Percentiles rank a stretch among this genome's conserved stretches.
Conservation (phyloP, 768 basidiomycete genomes). For the Termitomyces sp. region DNA sequence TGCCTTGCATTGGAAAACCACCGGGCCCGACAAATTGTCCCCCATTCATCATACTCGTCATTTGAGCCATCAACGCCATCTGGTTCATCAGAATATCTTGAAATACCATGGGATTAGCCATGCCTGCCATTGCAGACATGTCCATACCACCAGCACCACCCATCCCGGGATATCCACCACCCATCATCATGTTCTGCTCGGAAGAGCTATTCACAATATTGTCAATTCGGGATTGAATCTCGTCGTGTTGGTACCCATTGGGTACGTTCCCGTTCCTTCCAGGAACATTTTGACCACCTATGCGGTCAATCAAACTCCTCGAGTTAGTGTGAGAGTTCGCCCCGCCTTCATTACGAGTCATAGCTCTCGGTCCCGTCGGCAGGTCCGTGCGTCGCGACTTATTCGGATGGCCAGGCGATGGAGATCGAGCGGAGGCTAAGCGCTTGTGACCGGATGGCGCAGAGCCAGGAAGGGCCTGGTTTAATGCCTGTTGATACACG, state of each 20-base stretch:
- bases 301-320: slow-evolving; percentile 76
- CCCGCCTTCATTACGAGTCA: slow-evolving; percentile 47
- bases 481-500: slow-evolving; percentile 73
- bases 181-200: slow-evolving; percentile 56
- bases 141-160: slow-evolving; percentile 48
- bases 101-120: slow-evolving; percentile 66
- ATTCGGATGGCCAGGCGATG: slow-evolving; percentile 59
- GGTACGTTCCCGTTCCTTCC: slow-evolving; percentile 24
- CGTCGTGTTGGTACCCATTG: slow-evolving; percentile 50
- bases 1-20: slow-evolving; percentile 59
- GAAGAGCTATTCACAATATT: slow-evolving; percentile 62
- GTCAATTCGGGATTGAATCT: slow-evolving; percentile 77
- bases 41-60: slow-evolving; percentile 80
- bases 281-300: slow-evolving; percentile 55
- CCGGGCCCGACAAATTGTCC: slow-evolving; percentile 51
- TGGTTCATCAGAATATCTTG: slow-evolving; percentile 93
- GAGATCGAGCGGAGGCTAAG: slow-evolving; percentile 62
- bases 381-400: slow-evolving; percentile 74
- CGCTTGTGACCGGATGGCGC: slow-evolving; percentile 58
- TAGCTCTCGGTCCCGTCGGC: slow-evolving; percentile 84
- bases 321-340: slow-evolving; percentile 25
- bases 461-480: slow-evolving; percentile 52
- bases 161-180: slow-evolving; percentile 40
- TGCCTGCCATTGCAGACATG: slow-evolving; percentile 55
- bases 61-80: slow-evolving; percentile 92